Conservation (phyloP, 2,329 filamentous ascomycete species). For the Chaetomiaceae sp. region DNA sequence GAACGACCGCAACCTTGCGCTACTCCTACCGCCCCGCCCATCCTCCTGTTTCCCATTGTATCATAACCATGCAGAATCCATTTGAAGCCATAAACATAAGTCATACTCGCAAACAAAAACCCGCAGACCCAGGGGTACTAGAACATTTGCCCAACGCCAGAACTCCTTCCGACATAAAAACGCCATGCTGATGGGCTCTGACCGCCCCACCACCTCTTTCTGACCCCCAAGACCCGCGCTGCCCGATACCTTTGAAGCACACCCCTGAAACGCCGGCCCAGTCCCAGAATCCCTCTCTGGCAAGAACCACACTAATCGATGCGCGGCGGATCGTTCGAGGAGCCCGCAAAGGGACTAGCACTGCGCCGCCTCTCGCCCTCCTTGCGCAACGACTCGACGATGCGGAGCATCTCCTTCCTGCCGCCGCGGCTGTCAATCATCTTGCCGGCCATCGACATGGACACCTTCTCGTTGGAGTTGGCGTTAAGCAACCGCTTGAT, state of each 20-base stretch:
- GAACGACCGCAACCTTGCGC: background rate
- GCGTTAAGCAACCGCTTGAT: slow-evolving; percentile 76
- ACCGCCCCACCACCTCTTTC: background rate
- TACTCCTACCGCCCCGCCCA: background rate
- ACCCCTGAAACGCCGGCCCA: slow-evolving; percentile 1
- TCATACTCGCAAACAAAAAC: background rate
- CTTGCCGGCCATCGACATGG: slow-evolving; percentile 87
- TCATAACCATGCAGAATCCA: background rate
- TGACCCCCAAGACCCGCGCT: background rate
- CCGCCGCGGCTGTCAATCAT: slow-evolving; percentile 75
- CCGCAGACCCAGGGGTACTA: background rate
- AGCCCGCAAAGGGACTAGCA: slow-evolving; percentile 32
- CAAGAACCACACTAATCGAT: slow-evolving; percentile 36
- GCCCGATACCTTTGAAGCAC: background rate
- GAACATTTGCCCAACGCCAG: background rate
- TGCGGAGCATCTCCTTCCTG: slow-evolving; percentile 84
- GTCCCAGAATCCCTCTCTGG: background rate
- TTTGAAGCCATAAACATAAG: background rate
- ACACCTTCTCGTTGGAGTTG: slow-evolving; percentile 78
- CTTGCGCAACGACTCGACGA: slow-evolving; percentile 80
- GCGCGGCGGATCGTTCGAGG: slow-evolving; percentile 37
- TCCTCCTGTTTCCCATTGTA: background rate
- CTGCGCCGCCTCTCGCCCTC: slow-evolving; percentile 73
- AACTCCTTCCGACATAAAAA: background rate
- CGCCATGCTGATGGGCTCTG: slow-evolving; percentile 2